Base-by-base conservation (phyloP, 352 stramenopile genomes). In the Thalassiosira exigua region DNA sequence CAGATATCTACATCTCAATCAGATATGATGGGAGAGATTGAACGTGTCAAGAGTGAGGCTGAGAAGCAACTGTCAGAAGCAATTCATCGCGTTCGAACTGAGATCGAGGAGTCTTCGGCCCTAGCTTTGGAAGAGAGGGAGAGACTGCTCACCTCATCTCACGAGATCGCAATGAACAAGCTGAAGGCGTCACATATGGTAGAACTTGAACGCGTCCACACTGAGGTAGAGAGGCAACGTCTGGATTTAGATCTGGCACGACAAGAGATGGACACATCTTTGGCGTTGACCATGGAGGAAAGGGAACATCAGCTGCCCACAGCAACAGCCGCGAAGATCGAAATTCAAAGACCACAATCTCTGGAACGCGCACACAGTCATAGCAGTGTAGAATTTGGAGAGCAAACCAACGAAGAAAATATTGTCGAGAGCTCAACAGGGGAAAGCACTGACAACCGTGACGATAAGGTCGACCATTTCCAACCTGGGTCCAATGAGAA, bases 1-100 rank as follows among this genome's bases (percentile, higher is more conserved):
- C 19, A 69, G 42, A 19, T 58, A 11, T 19, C 42, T 19, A 2
- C 42, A 9, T 57, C 26, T 9, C 60, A 69, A 42, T n/a, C 60
- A 24, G 58, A 12, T 4, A 44, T 26, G 24, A 46, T 60, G n/a
- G n/a, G 59, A 2, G 61, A 70, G 46, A 41, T 74, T 41, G 51
- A 65, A 9, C 65, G 33, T 19, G 29, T 52, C 17, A 44, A 29
- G 4, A 21, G 21, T 53, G 50, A 72, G 33, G n/a, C n/a, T n/a
- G n/a, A n/a, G n/a, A n/a, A n/a, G n/a, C n/a, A n/a, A n/a, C n/a
- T n/a, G n/a, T n/a, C n/a, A n/a, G 58, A 51, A 22, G 57, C 19
- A 12, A 19, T 66, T 3, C 14, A 51, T 4, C 57, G 57, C 29
- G 27, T 50, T 4, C 58, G 58, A 2, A 11, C 5, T 3, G 33